Conservation (phyloP, 768 basidiomycete genomes). For the Boletus vermiculosoides region DNA sequence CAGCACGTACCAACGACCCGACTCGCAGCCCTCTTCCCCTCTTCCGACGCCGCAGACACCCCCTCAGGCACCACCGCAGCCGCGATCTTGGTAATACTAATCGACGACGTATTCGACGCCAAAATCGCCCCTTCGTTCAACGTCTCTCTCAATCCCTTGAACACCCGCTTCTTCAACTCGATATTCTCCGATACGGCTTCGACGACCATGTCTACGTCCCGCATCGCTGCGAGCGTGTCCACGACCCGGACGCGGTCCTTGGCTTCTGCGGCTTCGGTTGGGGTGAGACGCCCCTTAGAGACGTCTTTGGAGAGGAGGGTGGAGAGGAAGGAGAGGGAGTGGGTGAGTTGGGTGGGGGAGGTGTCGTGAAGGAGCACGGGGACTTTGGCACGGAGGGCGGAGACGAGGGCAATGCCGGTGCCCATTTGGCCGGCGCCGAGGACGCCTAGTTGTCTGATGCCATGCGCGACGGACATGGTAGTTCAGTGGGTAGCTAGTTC, state of each 20-base stretch:
- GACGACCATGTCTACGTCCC: conserved; percentile 87
- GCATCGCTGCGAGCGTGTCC: conserved; percentile 55
- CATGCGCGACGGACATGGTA: conserved; percentile 54
- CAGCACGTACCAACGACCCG: conserved; percentile 72
- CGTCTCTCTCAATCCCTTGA: conserved; percentile 64
- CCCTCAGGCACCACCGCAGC: conserved; percentile 67
- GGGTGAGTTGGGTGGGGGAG: conserved; percentile 68
- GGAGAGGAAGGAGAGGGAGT: conserved; percentile 73
- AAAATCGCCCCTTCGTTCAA: conserved; percentile 75
- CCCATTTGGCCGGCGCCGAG: conserved; percentile 90
- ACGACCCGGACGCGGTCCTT: conserved; percentile 63
- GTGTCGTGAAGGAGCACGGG: conserved; percentile 85
- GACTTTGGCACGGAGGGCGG: conserved; percentile 81
- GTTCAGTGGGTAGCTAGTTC: not conserved
- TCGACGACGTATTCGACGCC: conserved; percentile 91
- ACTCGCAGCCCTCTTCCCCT: conserved; percentile 61
- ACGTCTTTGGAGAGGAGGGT: conserved; percentile 88
- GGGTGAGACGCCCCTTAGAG: conserved; percentile 70
- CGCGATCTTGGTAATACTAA: conserved; percentile 93
- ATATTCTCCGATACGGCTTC: conserved; percentile 93
- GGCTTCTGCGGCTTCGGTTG: conserved; percentile 71
- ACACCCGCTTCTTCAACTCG: conserved; percentile 74
- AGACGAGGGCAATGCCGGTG: conserved; percentile 86
- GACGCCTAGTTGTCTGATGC: conserved; percentile 72
- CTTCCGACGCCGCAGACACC: conserved; percentile 54